Evolutionary conservation across 768 basidiomycete species (phyloP), one percentile per base, ranked within the genome.

Genomic region (Daedaleopsis sinensis): DNA sequence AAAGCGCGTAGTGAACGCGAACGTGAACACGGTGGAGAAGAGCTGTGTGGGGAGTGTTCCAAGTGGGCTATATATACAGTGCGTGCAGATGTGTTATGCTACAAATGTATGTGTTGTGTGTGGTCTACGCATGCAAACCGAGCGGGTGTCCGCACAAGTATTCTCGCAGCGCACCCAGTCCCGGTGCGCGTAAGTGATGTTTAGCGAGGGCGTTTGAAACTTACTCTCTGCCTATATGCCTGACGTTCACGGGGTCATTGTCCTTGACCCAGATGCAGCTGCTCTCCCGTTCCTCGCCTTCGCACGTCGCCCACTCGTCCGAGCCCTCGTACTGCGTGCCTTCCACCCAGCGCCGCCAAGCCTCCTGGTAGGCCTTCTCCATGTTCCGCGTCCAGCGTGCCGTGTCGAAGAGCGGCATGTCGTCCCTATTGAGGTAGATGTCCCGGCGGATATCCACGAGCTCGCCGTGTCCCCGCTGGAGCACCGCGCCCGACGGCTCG

Each of bases 351-450:
- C 82, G 77, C 55, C 72, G 68, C 82, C 82, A 84, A 0, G 79
- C 80, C 19, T 72, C 74, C 36, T 62, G 32, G 23, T 76, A 73
- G 1, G 77, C 81, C 63, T 78, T 78, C 70, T 84, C 83, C 49
- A 82, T 63, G 55, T 83, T 81, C 55, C 67, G 67, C 18, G 77
- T 78, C 81, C 82, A 84, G 36, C 79, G 70, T 51, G 37, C 52
- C 1, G 83, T 84, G 57, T 84, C 83, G 59, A 83, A 84, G 48
- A 84, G 65, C 0, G 83, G 80, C 65, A 77, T 76, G 5, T 62
- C 63, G 38, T 79, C 78, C 5, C 83, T 69, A 46, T 70, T 67
- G 15, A 80, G 61, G 68, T 78, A 83, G 16, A 84, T 69, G 52
- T 74, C 70, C 39, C 72, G 70, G 13, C 82, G 77, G 49, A 84